phyloP scores from a whole-genome alignment of 805 yeast species.

The Candida sanyiensis region DNA sequence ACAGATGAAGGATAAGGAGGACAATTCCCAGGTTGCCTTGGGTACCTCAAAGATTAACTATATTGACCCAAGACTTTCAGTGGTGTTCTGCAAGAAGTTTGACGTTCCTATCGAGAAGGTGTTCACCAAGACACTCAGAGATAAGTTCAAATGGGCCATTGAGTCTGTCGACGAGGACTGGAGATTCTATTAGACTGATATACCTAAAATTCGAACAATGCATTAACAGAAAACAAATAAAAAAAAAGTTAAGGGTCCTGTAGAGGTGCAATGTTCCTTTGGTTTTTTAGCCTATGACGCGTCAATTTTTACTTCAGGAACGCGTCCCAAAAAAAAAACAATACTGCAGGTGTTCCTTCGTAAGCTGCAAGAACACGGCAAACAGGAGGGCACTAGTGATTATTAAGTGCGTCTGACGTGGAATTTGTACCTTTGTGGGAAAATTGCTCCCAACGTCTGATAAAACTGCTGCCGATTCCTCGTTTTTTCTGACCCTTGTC shows the following conservation, averaged over 20 bases:
- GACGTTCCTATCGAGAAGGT: conserved; percentile 88
- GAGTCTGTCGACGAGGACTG: conserved; percentile 85
- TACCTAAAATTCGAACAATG: not conserved
- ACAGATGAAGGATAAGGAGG: conserved; percentile 87
- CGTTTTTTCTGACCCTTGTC: too few relatives aligned
- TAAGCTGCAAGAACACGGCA: too few relatives aligned
- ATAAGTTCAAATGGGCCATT: conserved; percentile 93
- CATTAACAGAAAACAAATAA: not conserved
- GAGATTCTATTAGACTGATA: conserved; percentile 49
- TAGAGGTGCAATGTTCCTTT: too few relatives aligned
- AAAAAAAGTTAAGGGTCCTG: not conserved
- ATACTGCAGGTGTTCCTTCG: too few relatives aligned
- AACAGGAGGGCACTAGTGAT: too few relatives aligned
- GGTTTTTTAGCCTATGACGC: too few relatives aligned
- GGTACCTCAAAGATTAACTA: conserved; percentile 93
- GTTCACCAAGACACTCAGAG: conserved; percentile 85
- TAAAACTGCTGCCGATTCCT: too few relatives aligned
- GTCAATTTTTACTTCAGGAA: too few relatives aligned
- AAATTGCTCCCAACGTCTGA: too few relatives aligned
- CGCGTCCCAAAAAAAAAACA: too few relatives aligned
- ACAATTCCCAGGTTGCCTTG: conserved; percentile 86
- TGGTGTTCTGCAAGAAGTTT: conserved; percentile 79
- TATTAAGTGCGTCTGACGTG: too few relatives aligned
- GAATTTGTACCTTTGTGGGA: too few relatives aligned
- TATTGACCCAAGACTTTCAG: conserved; percentile 90